Evolutionary conservation across 148 eudicot genomes (phyloP).

Genomic region (Rhododendron vialii): DNA sequence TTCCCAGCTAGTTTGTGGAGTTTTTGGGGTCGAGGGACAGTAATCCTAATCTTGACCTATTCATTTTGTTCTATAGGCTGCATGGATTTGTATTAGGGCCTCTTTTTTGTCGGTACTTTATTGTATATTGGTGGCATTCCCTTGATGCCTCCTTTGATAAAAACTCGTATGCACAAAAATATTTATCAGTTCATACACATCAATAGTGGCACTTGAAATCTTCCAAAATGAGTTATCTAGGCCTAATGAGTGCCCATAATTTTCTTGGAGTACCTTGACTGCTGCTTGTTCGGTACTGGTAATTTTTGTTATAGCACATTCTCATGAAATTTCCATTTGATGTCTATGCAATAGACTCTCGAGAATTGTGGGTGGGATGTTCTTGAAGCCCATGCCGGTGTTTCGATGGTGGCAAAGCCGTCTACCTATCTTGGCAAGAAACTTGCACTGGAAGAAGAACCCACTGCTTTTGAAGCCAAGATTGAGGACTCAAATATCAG

Average conservation of each 20-base stretch:
- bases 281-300: background rate
- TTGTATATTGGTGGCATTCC: background rate
- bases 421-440: slow-evolving; percentile 61
- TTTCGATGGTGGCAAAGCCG: slow-evolving; percentile 85
- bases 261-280: background rate
- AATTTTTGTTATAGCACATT: too few species aligned
- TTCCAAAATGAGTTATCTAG: background rate
- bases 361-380: slow-evolving; percentile 94
- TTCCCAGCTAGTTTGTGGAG: background rate
- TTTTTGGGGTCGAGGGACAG: background rate
- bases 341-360: slow-evolving; percentile 42
- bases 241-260: background rate
- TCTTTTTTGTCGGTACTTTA: background rate
- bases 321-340: slow-evolving; percentile 1
- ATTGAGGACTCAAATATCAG: slow-evolving; percentile 65
- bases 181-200: background rate
- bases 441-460: slow-evolving; percentile 36
- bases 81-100: background rate
- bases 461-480: slow-evolving; percentile 34
- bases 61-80: background rate
- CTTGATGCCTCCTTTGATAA: background rate
- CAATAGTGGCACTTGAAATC: background rate
- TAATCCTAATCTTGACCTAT: background rate
- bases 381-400: slow-evolving; percentile 64
- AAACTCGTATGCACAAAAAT: background rate